These are phyloP conservation scores for Pythium plurisporium DNA, from an alignment of 352 stramenopile genomes.

Conservation along the genomic window DNA sequence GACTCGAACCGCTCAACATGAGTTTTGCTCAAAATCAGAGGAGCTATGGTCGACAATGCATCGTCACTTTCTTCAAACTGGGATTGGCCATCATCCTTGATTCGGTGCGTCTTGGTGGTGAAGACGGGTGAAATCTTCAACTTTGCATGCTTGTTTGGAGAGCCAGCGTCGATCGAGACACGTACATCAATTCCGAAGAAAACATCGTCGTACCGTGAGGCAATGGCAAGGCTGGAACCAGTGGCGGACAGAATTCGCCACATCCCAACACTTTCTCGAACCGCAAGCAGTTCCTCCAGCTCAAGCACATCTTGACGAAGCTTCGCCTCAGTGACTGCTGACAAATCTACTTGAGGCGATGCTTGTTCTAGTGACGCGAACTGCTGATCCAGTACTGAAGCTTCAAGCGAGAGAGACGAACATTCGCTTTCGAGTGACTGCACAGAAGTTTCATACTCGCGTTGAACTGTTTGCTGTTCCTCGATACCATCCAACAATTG, in stretches of 20 bases:
- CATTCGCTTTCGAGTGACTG: constrained; percentile 54
- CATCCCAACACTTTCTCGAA: constrained; percentile 18
- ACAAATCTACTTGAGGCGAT: not conserved
- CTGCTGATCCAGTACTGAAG: constrained; percentile 55
- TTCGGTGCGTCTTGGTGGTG: constrained; percentile 8
- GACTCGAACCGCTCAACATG: constrained; percentile 1
- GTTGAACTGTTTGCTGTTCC: constrained; percentile 60
- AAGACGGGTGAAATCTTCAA: constrained; percentile 5
- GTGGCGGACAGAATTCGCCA: constrained; percentile 17
- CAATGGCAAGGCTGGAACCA: constrained; percentile 1
- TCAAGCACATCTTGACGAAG: constrained; percentile 17
- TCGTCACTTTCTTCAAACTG: constrained; percentile 3
- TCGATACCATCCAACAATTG: constrained; percentile 72
- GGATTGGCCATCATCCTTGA: not conserved
- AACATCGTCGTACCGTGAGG: constrained; percentile 14
- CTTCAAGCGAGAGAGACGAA: constrained; percentile 58
- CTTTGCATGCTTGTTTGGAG: not conserved
- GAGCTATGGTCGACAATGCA: constrained; percentile 10
- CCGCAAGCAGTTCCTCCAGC: constrained; percentile 16
- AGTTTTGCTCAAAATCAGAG: not conserved
- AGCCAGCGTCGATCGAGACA: not conserved
- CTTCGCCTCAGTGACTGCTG: not conserved
- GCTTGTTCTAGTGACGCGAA: constrained; percentile 14
- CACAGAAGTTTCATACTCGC: constrained; percentile 57
- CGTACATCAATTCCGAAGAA: constrained; percentile 18